Base-by-base conservation (phyloP, 129 eudicot species). In the Helichrysum umbraculigerum region DNA sequence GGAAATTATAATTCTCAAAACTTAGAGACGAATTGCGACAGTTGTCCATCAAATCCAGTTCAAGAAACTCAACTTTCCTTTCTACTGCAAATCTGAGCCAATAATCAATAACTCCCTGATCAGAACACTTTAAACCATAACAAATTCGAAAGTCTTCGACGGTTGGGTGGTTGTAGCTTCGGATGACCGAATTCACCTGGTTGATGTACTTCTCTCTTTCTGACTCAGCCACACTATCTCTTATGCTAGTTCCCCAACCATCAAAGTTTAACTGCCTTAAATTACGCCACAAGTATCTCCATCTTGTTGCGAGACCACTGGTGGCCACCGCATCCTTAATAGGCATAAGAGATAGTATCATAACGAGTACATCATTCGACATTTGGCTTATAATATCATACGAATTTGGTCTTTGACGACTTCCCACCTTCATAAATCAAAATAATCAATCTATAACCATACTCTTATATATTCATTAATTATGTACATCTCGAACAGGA, bases 261-360 rank as follows among this genome's bases (percentile, higher is more conserved):
- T 80, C 86, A 71, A 84, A 78, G 25, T 84, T 70, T 34, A 84
- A 11, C 11, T 70, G 16, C 64, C 65, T 60, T 29, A 76, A 5
- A 42, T 41, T 51, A 3, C 72, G 75, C 86, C 88, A 87, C 28
- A 81, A 7, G 50, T 63, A 42, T 39, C 81, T 69, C 91, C 86
- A 84, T 56, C 81, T 28, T 42, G 35, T 41, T 2, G 88, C 81
- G 4, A 87, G 70, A 69, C 2, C 56, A 73, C 86, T 82, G n/a
- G 86, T 87, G 17, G 29, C 32, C 32, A 68, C 81, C 1, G 85
- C 88, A 21, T 87, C 91, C 65, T 77, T 59, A 5, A 58, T 39
- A 22, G 34, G 17, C 33, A 60, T n/a, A 60, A 22, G 34, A 2
- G 15, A 22, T 6, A 60, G 30, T 22, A 60, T 60, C 66, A 1